Conservation (phyloP, 306 rosid species). For the Castanopsis chinensis region DNA sequence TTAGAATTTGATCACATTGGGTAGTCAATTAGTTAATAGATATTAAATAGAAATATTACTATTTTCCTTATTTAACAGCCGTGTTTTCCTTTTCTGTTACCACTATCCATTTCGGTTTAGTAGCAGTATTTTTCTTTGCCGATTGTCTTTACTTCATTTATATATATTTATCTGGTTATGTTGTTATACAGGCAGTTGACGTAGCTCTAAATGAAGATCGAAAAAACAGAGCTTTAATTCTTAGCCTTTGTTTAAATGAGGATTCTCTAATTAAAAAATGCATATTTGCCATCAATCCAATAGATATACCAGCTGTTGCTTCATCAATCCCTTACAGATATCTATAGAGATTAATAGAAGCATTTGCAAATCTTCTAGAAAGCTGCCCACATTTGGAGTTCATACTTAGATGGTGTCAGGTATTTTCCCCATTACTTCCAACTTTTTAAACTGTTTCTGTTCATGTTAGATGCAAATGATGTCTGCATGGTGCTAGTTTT, state of each 20-base stretch:
- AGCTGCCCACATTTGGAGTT: constrained; percentile 86
- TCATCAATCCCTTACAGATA: constrained; percentile 64
- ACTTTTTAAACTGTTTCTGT: not conserved
- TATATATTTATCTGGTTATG: not conserved
- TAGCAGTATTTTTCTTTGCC: not conserved
- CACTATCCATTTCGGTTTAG: constrained; percentile 9
- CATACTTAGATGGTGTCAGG: constrained; percentile 86
- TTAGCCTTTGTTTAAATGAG: constrained; percentile 80
- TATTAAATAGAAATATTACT: not conserved
- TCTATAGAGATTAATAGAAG: constrained; percentile 74
- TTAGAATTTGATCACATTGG: not conserved
- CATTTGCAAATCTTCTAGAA: constrained; percentile 81
- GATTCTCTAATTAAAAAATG: constrained; percentile 67
- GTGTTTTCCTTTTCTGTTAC: not conserved
- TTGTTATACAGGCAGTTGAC: constrained; percentile 73
- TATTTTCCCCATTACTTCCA: constrained; percentile 17
- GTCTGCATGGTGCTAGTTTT: not conserved
- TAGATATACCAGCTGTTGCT: constrained; percentile 60
- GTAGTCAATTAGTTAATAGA: not conserved
- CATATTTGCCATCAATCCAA: constrained; percentile 63
- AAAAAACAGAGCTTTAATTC: constrained; percentile 71
- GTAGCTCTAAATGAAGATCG: constrained; percentile 66
- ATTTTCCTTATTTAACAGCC: not conserved
- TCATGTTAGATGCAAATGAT: not conserved
- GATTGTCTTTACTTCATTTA: constrained; percentile 1